Evolutionary conservation across 2,329 filamentous ascomycete genomes (phyloP).

Genomic region (Fusarium metavorans): DNA sequence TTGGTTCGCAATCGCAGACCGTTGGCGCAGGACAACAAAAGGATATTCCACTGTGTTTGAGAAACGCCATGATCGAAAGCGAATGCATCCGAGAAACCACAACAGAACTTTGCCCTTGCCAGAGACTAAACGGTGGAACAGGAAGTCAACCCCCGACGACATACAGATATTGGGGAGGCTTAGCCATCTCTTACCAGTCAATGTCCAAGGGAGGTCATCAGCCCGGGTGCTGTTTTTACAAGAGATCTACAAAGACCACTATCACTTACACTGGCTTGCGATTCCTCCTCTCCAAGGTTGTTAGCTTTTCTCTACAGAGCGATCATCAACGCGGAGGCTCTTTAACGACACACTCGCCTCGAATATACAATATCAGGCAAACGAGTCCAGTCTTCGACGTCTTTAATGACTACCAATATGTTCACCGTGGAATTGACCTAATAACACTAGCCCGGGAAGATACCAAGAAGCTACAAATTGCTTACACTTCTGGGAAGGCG

Average conservation of each 20-base stretch:
- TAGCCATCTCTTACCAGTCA: neutral
- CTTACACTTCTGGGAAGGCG: neutral
- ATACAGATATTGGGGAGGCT: neutral
- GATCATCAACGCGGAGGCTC: neutral
- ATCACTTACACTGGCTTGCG: neutral
- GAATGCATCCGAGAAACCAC: accelerated
- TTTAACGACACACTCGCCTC: neutral
- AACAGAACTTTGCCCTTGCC: neutral
- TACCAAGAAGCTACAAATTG: neutral
- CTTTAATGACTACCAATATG: neutral
- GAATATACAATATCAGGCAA: neutral
- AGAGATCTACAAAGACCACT: neutral
- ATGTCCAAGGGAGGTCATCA: neutral
- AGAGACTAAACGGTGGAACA: no score
- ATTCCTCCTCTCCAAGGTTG: neutral
- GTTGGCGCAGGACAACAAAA: neutral
- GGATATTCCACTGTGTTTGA: neutral
- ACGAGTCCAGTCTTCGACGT: neutral
- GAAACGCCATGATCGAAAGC: neutral
- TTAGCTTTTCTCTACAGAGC: neutral
- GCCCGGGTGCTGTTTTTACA: neutral
- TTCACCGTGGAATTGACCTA: accelerated
- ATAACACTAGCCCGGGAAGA: accelerated
- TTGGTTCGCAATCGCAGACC: neutral
- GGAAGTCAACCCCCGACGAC: neutral